Conservation (phyloP, 2,329 filamentous ascomycete genomes). For the Hypomyces rosellus region DNA sequence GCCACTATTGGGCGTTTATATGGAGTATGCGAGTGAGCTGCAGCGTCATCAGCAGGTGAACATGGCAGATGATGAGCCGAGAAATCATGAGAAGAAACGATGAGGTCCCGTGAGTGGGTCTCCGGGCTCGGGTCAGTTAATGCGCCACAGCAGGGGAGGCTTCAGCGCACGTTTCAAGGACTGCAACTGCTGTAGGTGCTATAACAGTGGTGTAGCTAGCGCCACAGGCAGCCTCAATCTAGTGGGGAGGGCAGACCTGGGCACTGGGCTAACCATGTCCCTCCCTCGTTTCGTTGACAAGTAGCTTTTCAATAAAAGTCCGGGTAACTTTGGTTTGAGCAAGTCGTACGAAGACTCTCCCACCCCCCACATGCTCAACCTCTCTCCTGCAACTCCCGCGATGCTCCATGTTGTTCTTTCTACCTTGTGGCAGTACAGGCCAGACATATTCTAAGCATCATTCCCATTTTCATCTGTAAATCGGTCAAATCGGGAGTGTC, state of each 20-base stretch:
- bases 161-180: background rate
- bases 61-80: background rate
- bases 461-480: background rate
- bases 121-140: background rate
- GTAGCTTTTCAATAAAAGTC: slow-evolving; percentile 5
- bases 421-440: slow-evolving; percentile 6
- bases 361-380: slow-evolving; percentile 10
- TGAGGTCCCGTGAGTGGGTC: slow-evolving; percentile 11
- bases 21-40: background rate
- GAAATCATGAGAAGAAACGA: slow-evolving; percentile 6
- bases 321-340: background rate
- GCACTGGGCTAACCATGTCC: background rate
- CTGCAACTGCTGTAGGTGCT: background rate
- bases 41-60: background rate
- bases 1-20: background rate
- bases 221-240: slow-evolving; percentile 4
- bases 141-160: background rate
- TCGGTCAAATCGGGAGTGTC: background rate
- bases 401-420: slow-evolving; percentile 4
- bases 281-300: slow-evolving; percentile 2
- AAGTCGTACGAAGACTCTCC: slow-evolving; percentile 9
- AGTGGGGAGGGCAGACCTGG: no score
- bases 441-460: background rate
- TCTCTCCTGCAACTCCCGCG: slow-evolving; percentile 6
- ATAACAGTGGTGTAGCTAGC: slow-evolving; percentile 1